Conservation (phyloP, 768 basidiomycete genomes). For the Leucosporidium creatinivorum region DNA sequence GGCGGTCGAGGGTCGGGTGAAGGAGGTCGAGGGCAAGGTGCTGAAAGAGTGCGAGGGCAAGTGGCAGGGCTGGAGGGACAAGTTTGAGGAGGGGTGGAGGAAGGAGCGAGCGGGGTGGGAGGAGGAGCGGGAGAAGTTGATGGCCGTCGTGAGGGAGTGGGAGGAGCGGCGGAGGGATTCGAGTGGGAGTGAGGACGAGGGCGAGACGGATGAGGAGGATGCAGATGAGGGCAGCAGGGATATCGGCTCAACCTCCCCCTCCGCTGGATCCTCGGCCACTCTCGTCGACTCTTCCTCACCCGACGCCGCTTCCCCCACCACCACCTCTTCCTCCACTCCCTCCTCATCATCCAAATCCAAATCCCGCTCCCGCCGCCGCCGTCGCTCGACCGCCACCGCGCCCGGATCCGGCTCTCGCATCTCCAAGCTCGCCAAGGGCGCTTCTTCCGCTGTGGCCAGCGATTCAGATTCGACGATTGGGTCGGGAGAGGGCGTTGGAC, state of each 20-base stretch:
- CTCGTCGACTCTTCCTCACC: not conserved
- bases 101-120: constrained; percentile 73
- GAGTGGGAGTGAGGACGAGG: constrained; percentile 41
- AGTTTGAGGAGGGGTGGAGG: constrained; percentile 71
- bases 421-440: constrained; percentile 1
- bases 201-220: constrained; percentile 36
- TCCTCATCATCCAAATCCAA: not conserved
- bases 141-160: constrained; percentile 71
- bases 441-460: constrained; percentile 6
- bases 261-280: not conserved
- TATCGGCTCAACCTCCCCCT: constrained; percentile 17
- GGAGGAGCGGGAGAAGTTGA: constrained; percentile 66
- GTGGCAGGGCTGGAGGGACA: constrained; percentile 63
- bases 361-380: constrained; percentile 10
- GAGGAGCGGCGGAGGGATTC: constrained; percentile 49
- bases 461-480: constrained; percentile 34
- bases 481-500: not conserved
- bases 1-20: constrained; percentile 49
- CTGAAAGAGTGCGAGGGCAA: constrained; percentile 40
- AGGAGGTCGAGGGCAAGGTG: constrained; percentile 39
- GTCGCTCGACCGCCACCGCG: constrained; percentile 14
- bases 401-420: not conserved
- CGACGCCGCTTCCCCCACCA: not conserved
- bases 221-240: constrained; percentile 37
- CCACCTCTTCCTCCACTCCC: not conserved